Percentiles rank a stretch among this genome's conserved stretches.
phyloP scores from a whole-genome alignment of 108 stramenopile genomes.

The Cylindrotheca fusiformis region DNA sequence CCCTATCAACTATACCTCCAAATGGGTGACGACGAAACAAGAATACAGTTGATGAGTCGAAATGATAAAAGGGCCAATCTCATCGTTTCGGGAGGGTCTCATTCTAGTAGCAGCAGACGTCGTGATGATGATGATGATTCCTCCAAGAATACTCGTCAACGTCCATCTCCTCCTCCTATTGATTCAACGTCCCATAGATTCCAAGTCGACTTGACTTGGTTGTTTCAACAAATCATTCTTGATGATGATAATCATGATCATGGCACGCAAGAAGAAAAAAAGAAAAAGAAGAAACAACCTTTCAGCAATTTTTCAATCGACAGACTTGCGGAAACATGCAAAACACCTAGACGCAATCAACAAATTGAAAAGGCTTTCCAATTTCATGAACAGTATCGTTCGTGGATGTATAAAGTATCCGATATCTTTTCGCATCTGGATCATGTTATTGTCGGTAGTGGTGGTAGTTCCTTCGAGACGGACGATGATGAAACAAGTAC shows the following conservation, averaged over 20 bases:
- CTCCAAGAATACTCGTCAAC: too few relatives aligned
- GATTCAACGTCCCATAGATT: slow-evolving; percentile 16
- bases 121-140: too few relatives aligned
- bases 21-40: slow-evolving; percentile 30
- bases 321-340: slow-evolving; percentile 35
- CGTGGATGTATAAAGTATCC: slow-evolving; percentile 30
- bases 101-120: too few relatives aligned
- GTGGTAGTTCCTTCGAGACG: too few relatives aligned
- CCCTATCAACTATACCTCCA: slow-evolving; percentile 11
- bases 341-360: slow-evolving; percentile 67
- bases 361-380: slow-evolving; percentile 49
- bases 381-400: slow-evolving; percentile 29
- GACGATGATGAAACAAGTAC: slow-evolving; percentile 5
- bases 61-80: slow-evolving; percentile 15
- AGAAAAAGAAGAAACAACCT: neutral
- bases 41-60: slow-evolving; percentile 32
- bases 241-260: neutral
- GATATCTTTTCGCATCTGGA: slow-evolving; percentile 19
- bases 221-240: slow-evolving; percentile 40
- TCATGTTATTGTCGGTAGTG: too few relatives aligned
- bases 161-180: neutral
- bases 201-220: slow-evolving; percentile 56
- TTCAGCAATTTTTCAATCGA: slow-evolving; percentile 45
- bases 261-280: slow-evolving; percentile 6
- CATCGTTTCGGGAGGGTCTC: slow-evolving; percentile 31